Evolutionary conservation across 1,284 basidiomycete genomes (phyloP).

Genomic region (Rhodotorula sp.): DNA sequence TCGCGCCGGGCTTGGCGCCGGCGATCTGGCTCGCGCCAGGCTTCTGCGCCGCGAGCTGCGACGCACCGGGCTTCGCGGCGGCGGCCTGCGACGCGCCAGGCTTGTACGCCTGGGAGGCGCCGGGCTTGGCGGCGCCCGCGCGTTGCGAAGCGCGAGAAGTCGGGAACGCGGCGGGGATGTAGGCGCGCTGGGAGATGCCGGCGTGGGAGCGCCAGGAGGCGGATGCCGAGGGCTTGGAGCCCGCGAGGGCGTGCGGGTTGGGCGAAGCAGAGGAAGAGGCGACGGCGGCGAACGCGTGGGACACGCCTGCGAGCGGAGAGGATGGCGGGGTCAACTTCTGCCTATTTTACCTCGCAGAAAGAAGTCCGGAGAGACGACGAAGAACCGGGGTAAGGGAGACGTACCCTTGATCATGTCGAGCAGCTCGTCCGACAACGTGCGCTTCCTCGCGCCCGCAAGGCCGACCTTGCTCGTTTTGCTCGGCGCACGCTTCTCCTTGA

Average conservation of each 20-base stretch:
- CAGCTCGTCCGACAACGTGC: slow-evolving; percentile 31
- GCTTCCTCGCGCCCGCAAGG: slow-evolving; percentile 13
- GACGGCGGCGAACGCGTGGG: background rate
- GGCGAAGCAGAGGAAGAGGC: background rate
- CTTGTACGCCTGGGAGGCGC: slow-evolving; percentile 5
- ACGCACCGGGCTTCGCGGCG: background rate
- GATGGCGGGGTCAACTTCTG: background rate
- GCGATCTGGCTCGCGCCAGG: background rate
- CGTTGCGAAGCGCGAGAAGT: background rate
- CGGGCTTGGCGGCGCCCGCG: slow-evolving; percentile 1
- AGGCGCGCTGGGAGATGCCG: background rate
- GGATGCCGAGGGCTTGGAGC: background rate
- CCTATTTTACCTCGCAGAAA: too few species aligned
- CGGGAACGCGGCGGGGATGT: background rate
- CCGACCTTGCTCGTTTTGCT: slow-evolving; percentile 7
- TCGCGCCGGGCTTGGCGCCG: background rate
- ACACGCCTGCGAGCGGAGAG: background rate
- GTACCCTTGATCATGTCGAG: slow-evolving; percentile 22
- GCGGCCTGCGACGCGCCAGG: background rate
- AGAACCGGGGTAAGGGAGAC: background rate
- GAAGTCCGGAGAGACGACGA: background rate
- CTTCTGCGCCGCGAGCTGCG: background rate
- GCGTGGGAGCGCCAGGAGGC: background rate
- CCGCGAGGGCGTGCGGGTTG: slow-evolving; percentile 1
- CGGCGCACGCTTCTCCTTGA: slow-evolving; percentile 5